A percentile compares a stretch with the other conserved stretches of the same genome.
phyloP scores from a whole-genome alignment of 768 basidiomycete genomes.

The Collybiopsis luxurians region DNA sequence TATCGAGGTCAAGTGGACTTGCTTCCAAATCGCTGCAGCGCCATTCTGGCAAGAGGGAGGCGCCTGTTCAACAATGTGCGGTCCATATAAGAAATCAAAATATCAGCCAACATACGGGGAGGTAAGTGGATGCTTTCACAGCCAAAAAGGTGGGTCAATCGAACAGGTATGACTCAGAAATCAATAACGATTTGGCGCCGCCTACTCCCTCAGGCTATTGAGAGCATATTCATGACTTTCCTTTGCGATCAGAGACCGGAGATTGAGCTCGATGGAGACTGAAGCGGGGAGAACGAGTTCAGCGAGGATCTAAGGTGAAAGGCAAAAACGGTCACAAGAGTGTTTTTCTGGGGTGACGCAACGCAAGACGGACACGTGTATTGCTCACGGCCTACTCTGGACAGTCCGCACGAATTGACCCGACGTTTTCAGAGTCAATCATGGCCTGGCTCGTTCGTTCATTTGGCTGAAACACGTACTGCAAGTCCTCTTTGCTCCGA shows the following conservation, averaged over 20 bases:
- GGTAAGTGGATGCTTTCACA: background rate
- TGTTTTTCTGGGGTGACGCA: background rate
- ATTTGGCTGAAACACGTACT: constrained; percentile 6
- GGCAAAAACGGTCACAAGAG: background rate
- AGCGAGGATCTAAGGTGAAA: background rate
- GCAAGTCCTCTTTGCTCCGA: background rate
- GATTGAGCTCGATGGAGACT: background rate
- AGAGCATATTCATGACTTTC: too few relatives aligned
- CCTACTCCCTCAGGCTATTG: too few relatives aligned
- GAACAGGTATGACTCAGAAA: too few relatives aligned
- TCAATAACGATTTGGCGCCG: too few relatives aligned
- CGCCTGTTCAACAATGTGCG: too few relatives aligned
- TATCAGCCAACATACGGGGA: background rate
- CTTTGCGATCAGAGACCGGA: too few relatives aligned
- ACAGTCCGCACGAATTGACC: background rate
- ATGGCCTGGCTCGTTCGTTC: background rate
- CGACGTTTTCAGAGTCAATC: background rate
- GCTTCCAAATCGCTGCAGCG: background rate
- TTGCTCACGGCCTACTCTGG: background rate
- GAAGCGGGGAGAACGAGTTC: background rate
- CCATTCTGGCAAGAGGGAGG: too few relatives aligned
- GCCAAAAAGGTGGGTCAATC: too few relatives aligned
- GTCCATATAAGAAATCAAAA: background rate
- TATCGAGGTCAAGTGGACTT: background rate
- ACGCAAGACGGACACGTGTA: constrained; percentile 7